Percentiles rank a stretch among this genome's conserved stretches.
These are phyloP conservation scores for Ustilago crameri DNA, from an alignment of 1,284 basidiomycete genomes.

Conservation along the genomic window DNA sequence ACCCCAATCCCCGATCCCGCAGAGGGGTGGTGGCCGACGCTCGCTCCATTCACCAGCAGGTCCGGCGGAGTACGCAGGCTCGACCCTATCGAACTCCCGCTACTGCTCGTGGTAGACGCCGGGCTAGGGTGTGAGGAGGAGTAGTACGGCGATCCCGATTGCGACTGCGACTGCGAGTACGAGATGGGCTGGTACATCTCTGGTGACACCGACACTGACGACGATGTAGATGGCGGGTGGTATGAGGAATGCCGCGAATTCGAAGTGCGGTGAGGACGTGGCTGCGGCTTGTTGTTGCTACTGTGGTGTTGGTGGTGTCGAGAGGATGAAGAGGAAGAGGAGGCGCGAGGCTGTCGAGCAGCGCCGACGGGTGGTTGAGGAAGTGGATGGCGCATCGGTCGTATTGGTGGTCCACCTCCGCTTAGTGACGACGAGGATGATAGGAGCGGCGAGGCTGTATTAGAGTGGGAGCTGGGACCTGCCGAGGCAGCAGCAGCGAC, in stretches of 20 bases:
- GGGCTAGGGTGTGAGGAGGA: constrained; percentile 26
- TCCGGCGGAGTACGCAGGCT: constrained; percentile 56
- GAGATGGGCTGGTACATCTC: neutral
- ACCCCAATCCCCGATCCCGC: neutral
- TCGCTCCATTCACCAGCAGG: constrained; percentile 46
- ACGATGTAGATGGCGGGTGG: neutral
- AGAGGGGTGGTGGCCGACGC: constrained; percentile 5
- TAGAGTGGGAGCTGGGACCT: no score
- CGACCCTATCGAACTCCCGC: constrained; percentile 1
- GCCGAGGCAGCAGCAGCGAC: no score
- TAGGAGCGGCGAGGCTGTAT: neutral
- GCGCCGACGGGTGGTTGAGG: neutral
- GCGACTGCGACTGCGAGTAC: constrained; percentile 5
- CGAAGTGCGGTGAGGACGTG: no score
- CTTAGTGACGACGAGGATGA: neutral
- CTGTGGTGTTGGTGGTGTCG: neutral
- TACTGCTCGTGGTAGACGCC: constrained; percentile 9
- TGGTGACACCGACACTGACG: constrained; percentile 7
- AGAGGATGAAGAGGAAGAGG: neutral
- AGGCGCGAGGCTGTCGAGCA: neutral
- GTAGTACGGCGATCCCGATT: constrained; percentile 27
- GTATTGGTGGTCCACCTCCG: no score
- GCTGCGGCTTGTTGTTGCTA: neutral
- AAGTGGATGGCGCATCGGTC: no score
- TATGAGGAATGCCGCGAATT: neutral